Base-by-base conservation (phyloP, 495 filamentous ascomycete species). In the Podospora fimiseda region DNA sequence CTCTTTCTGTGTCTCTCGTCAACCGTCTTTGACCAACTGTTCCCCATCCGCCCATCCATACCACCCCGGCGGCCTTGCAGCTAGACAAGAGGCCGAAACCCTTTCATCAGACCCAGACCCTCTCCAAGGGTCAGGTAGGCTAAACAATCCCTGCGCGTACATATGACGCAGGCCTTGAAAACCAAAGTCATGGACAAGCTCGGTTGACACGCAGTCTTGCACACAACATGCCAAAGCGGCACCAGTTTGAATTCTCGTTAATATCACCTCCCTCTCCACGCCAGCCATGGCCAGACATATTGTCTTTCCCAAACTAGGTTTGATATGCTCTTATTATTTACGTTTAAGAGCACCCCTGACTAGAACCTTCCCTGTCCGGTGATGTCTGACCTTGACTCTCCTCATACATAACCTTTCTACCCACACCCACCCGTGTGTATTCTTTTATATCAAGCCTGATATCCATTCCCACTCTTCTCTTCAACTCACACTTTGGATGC, bases 191-290 rank as follows among this genome's bases (percentile, higher is more conserved):
- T 63, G 60, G 64, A 54, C 61, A 50, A 60, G 59, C 65, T 59
- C 60, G 59, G 60, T 69, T 61, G 56, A 63, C 59, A 61, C 57
- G 59, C 61, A 57, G 44, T 47, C 62, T 59, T 51, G 56, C 58
- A 66, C 56, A 48, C 58, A 60, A 57, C 64, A 63, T 60, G 52
- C 63, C 65, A 64, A 60, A 59, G 60, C 64, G 64, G 62, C 60
- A 54, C 53, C 55, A 51, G 52, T 44, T 51, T 53, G 44, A 53
- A 59, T 21, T 24, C 23, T 55, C 52, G 44, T 52, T 60, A 43
- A 57, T 55, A 56, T 57, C 57, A 52, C 58, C 44, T 53, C 53
- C 53, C 59, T 54, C 43, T 61, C 60, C 60, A 51, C 53, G 60
- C 50, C 50, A 36, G 47, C 37, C 45, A 59, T 57, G 60, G 53